A percentile compares a stretch with the other conserved stretches of the same genome.
Evolutionary conservation across 495 filamentous ascomycete species (phyloP).

Genomic region (Aspergillus avenaceus): DNA sequence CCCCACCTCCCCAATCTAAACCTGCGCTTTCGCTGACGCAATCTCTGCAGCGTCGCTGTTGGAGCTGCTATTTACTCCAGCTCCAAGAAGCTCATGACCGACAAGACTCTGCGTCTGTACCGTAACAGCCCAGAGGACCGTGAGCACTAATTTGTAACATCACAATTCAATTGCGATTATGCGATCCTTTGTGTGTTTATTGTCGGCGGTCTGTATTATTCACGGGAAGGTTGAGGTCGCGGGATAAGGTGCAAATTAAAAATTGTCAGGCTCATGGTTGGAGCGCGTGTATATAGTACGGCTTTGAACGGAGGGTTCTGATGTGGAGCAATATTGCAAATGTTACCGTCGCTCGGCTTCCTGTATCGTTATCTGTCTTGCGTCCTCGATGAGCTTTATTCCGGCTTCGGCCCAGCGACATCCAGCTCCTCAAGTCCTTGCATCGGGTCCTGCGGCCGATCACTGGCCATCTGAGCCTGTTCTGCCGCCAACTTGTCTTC

Average conservation of each 20-base stretch:
- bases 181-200: conserved; percentile 25
- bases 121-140: conserved; percentile 47
- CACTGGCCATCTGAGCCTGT: conserved; percentile 47
- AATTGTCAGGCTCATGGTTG: conserved; percentile 25
- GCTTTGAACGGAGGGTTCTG: conserved; percentile 29
- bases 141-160: conserved; percentile 44
- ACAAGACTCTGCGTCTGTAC: conserved; percentile 85
- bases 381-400: conserved; percentile 43
- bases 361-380: conserved; percentile 9
- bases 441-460: conserved; percentile 80
- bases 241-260: conserved; percentile 13
- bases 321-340: conserved; percentile 29
- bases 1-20: neutral
- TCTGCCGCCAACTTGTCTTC: conserved; percentile 71
- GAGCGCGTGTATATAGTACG: conserved; percentile 40
- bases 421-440: conserved; percentile 90
- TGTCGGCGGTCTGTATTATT: conserved; percentile 33
- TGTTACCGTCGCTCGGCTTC: conserved; percentile 29
- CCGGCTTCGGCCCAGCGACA: conserved; percentile 85
- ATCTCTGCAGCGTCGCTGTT: conserved; percentile 53
- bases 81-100: conserved; percentile 72
- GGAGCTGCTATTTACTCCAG: conserved; percentile 76
- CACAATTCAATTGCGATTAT: conserved; percentile 34
- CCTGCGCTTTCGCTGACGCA: conserved; percentile 21
- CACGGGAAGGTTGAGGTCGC: conserved; percentile 24